Base-by-base conservation (phyloP, 176 grass and related monocot species). In the Aechmea fasciata region DNA sequence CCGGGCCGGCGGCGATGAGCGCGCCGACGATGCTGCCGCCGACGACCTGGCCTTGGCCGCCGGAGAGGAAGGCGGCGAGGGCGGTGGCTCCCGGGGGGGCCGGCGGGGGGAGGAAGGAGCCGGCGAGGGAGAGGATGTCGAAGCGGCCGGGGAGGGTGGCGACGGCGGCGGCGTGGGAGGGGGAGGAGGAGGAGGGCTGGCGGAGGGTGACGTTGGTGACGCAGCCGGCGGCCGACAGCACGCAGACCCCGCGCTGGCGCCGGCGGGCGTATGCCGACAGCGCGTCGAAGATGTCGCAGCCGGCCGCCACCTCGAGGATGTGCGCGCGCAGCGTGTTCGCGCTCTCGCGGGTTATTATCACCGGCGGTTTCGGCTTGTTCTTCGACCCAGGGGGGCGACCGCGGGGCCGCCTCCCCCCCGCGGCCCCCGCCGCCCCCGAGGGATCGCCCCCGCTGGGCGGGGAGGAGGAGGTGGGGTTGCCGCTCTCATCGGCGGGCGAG, bases 301-400 rank as follows among this genome's bases (percentile, higher is more conserved):
- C 95, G 54, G 80, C 69, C 71, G 84, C 82, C 7, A 99, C 84
- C 80, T 99, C 95, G 2, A 99, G 90, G 69, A 99, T 99, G 75
- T 99, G 95, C 0, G 90, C 81, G 3, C 89, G 75, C 0, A 99
- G 95, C 64, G 90, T 84, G 82, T 99, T 99, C 11, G 90, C 87
- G 72, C 95, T 93, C 77, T 99, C 95, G 29, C 95, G 71, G 15
- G 90, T 99, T 69, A 99, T 94, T 87, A 99, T 99, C 73, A 99
- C 90, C 9, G 95, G 95, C 2, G 95, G 87, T 73, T 90, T 99
- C 10, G 90, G 95, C 81, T 94, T 99, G 90, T 99, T 99, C 82
- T 94, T 99, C 47, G 95, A 99, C 0, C 95, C 95, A 12, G 84
- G 63, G 0, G 95, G 95, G 0, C 94, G 87, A 64, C 95, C 95